These are phyloP conservation scores for Malus hybrid DNA, from an alignment of 331 rosid species.

Conservation along the genomic window DNA sequence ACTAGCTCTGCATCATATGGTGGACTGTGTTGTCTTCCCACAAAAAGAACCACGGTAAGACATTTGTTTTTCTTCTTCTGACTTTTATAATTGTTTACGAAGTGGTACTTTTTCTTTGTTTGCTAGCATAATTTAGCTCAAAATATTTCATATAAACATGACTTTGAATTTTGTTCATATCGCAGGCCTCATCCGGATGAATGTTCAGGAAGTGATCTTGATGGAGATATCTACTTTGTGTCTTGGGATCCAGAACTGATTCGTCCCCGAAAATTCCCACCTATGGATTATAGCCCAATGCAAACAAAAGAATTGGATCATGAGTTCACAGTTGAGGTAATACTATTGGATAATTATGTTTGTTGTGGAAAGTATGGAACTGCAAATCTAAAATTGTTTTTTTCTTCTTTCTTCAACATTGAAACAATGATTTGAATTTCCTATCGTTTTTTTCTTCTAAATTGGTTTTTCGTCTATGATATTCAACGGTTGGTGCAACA, in stretches of 20 bases:
- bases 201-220: slow-evolving; percentile 85
- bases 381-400: slow-evolving; percentile 16
- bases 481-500: too few relatives aligned
- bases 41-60: slow-evolving; percentile 39
- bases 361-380: too few relatives aligned
- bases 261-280: slow-evolving; percentile 27
- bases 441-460: too few relatives aligned
- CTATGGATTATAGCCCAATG: slow-evolving; percentile 73
- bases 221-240: slow-evolving; percentile 82
- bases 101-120: too few relatives aligned
- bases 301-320: slow-evolving; percentile 25
- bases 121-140: too few relatives aligned
- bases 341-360: too few relatives aligned
- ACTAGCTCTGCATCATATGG: slow-evolving; percentile 62
- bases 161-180: slow-evolving; percentile 3
- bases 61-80: not conserved
- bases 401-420: too few relatives aligned
- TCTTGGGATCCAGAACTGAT: slow-evolving; percentile 70
- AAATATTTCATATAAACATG: not conserved
- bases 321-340: slow-evolving; percentile 68
- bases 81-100: too few relatives aligned
- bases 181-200: slow-evolving; percentile 86
- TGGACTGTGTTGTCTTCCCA: slow-evolving; percentile 54
- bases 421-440: too few relatives aligned
- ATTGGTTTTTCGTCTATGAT: too few relatives aligned